Evolutionary conservation across 352 stramenopile genomes (phyloP).

Genomic region (Globisporangium cystogenes): DNA sequence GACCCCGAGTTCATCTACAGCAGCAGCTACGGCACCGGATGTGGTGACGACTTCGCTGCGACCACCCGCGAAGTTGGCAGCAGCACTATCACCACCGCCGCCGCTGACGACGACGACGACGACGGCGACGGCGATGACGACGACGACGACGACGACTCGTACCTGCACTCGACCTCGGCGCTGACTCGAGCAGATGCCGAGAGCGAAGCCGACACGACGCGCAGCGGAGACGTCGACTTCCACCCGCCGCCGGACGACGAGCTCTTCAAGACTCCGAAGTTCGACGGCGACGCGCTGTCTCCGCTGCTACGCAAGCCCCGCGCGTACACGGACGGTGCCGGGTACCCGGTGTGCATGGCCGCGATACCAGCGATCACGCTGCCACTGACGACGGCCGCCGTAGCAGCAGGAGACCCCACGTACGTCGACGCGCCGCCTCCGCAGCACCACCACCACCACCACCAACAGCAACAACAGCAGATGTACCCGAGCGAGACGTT

Average conservation of each 20-base stretch:
- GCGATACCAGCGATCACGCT: background rate
- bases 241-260: slow-evolving; percentile 6
- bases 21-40: background rate
- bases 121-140: too few relatives aligned
- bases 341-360: background rate
- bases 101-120: too few relatives aligned
- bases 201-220: background rate
- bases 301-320: slow-evolving; percentile 14
- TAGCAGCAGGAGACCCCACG: background rate
- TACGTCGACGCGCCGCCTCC: background rate
- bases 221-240: background rate
- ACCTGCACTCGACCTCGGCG: background rate
- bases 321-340: background rate
- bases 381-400: background rate
- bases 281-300: slow-evolving; percentile 6
- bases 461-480: too few relatives aligned
- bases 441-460: background rate
- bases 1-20: background rate
- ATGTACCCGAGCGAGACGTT: too few relatives aligned
- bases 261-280: slow-evolving; percentile 13
- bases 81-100: too few relatives aligned
- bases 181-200: background rate
- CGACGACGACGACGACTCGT: background rate
- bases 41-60: background rate
- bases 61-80: too few relatives aligned